A percentile compares a stretch with the other conserved stretches of the same genome.
Conservation (phyloP, 495 filamentous ascomycete genomes). For the Xylaria scruposa region DNA sequence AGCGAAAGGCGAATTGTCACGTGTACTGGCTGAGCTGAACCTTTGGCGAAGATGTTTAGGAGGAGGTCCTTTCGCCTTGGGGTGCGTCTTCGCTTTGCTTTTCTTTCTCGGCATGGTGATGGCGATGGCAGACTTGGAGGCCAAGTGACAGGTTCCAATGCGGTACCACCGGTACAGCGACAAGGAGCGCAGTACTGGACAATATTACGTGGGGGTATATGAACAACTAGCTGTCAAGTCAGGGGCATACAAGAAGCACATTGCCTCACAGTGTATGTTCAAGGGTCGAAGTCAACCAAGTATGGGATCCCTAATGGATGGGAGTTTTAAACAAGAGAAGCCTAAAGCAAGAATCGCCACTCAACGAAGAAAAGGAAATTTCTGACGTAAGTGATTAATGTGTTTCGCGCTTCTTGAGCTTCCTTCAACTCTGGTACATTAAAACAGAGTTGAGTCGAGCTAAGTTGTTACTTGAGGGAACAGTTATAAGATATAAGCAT, state of each 20-base stretch:
- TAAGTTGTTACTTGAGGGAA: background rate
- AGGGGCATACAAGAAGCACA: conserved; percentile 9
- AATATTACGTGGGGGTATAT: conserved; percentile 22
- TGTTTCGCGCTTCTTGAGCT: background rate
- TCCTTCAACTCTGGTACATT: background rate
- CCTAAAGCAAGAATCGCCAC: background rate
- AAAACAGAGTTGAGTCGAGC: background rate
- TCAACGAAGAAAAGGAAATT: background rate
- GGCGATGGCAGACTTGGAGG: background rate
- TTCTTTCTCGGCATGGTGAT: conserved; percentile 22
- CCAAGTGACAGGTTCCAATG: background rate
- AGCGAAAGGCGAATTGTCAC: background rate
- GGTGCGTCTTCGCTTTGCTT: conserved; percentile 12
- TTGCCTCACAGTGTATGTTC: conserved; percentile 5
- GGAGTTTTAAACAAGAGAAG: background rate
- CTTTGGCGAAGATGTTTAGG: conserved; percentile 6
- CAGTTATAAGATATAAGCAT: background rate
- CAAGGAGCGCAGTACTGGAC: background rate
- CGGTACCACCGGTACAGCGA: background rate
- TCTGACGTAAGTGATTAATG: background rate
- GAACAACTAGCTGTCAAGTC: conserved; percentile 6
- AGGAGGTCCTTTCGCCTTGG: conserved; percentile 8
- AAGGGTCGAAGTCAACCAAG: background rate
- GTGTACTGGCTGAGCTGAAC: background rate
- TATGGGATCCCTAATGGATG: background rate